phyloP scores from a whole-genome alignment of 352 stramenopile species.

The Globisporangium ultimum region DNA sequence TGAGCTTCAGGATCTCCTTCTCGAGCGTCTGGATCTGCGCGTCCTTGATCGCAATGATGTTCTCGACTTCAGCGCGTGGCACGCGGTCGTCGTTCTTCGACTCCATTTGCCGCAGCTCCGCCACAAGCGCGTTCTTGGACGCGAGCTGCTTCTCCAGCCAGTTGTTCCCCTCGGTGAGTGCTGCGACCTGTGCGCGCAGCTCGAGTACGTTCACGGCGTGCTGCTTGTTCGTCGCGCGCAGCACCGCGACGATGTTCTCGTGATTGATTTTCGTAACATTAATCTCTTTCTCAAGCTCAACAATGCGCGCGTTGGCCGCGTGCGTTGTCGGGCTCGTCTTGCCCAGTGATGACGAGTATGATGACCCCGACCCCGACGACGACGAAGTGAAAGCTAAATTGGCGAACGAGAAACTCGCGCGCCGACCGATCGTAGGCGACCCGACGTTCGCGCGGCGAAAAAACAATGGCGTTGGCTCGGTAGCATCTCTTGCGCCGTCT shows the following conservation, averaged over 20 bases:
- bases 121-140: slow-evolving; percentile 50
- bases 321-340: slow-evolving; percentile 4
- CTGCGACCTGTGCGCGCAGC: slow-evolving; percentile 55
- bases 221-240: slow-evolving; percentile 68
- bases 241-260: slow-evolving; percentile 64
- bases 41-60: slow-evolving; percentile 51
- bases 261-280: slow-evolving; percentile 57
- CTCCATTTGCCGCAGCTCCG: slow-evolving; percentile 44
- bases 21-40: slow-evolving; percentile 54
- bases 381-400: neutral
- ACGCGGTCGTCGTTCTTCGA: slow-evolving; percentile 20
- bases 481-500: slow-evolving; percentile 1
- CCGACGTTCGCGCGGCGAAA: slow-evolving; percentile 37
- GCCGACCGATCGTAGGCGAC: slow-evolving; percentile 24
- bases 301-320: slow-evolving; percentile 25
- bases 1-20: slow-evolving; percentile 47
- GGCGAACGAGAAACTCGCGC: slow-evolving; percentile 21
- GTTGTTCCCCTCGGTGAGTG: slow-evolving; percentile 51
- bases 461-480: slow-evolving; percentile 26
- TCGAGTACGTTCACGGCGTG: slow-evolving; percentile 63
- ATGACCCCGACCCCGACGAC: neutral
- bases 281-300: slow-evolving; percentile 63
- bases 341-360: neutral
- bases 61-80: slow-evolving; percentile 36
- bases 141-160: slow-evolving; percentile 61